Conservation (phyloP, 768 basidiomycete species). For the Rhodosporidiobolus sp. region DNA sequence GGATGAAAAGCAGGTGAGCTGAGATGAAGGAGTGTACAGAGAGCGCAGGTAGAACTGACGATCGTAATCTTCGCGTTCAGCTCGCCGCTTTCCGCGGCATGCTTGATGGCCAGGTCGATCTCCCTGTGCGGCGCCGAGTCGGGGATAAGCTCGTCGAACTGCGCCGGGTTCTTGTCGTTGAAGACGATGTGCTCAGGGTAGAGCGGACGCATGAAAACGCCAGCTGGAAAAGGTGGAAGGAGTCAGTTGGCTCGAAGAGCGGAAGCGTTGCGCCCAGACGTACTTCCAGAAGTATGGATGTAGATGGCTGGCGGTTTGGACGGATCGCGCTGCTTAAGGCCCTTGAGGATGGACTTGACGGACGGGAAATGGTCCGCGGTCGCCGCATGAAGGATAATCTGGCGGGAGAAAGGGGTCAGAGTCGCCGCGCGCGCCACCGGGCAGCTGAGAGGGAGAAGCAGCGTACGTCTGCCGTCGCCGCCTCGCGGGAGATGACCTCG, state of each 20-base stretch:
- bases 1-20: too few species aligned
- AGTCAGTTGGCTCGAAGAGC: background rate
- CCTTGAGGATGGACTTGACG: slow-evolving; percentile 33
- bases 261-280: background rate
- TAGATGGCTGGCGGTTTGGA: slow-evolving; percentile 26
- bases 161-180: slow-evolving; percentile 21
- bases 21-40: too few species aligned
- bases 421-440: background rate
- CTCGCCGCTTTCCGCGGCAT: slow-evolving; percentile 21
- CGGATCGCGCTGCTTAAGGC: slow-evolving; percentile 13
- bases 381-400: slow-evolving; percentile 37
- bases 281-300: slow-evolving; percentile 38
- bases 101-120: slow-evolving; percentile 34
- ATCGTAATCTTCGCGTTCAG: slow-evolving; percentile 32
- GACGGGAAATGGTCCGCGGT: slow-evolving; percentile 37
- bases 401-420: background rate
- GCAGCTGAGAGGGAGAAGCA: too few species aligned
- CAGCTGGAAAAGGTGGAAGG: background rate
- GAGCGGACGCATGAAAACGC: slow-evolving; percentile 11
- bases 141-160: slow-evolving; percentile 24
- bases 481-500: slow-evolving; percentile 23
- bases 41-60: slow-evolving; percentile 8
- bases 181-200: slow-evolving; percentile 23
- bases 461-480: slow-evolving; percentile 25
- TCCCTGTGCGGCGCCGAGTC: slow-evolving; percentile 31